Base-by-base conservation (phyloP, 305 asterid genomes). In the Fraxinus ornus region DNA sequence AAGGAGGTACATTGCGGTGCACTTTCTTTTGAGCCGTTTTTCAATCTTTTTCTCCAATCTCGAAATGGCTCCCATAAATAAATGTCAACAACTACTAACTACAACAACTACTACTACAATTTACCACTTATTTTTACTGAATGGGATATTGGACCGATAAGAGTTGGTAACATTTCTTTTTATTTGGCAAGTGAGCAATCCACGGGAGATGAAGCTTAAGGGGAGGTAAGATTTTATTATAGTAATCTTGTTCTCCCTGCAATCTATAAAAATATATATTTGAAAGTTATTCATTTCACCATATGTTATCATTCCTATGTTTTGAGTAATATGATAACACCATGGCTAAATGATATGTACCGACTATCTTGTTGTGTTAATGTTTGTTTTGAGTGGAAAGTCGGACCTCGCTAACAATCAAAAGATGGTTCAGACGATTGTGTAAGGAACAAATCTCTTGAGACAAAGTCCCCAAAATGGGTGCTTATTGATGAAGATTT, bases 171-270 rank as follows among this genome's bases (percentile, higher is more conserved):
- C 19, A 19, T 21, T 64, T 26, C 35, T 39, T 55, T 41, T 32
- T 32, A 41, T 78, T 79, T 81, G 83, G 84, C 87, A 91, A 92
- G 94, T 68, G 93, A 89, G 85, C 93, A 88, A 47, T 89, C 93
- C 78, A 89, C 86, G 83, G 90, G 84, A 7, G 92, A 88, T 15
- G 94, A 88, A 36, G 76, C 82, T 79, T 87, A 82, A 17, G 90
- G 77, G 19, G 93, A 88, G 91, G 94, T 91, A 82, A 81, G 85
- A 44, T 35, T 41, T 41, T 26, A 71, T 80, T 39, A 78, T 9
- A 3, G 3, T 37, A 12, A 41, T 10, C 33, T 36, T 22, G 15
- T 21, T 22, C 71, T 22, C 15, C 2, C 15, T 6, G 2, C 60
- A 49, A 15, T 47, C 3, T 13, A 47, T 47, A 47, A 13, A 13